Evolutionary conservation across 1,139 yeast genomes (phyloP), one percentile per base, ranked within the genome.

Genomic region (Kodamaea ohmeri): DNA sequence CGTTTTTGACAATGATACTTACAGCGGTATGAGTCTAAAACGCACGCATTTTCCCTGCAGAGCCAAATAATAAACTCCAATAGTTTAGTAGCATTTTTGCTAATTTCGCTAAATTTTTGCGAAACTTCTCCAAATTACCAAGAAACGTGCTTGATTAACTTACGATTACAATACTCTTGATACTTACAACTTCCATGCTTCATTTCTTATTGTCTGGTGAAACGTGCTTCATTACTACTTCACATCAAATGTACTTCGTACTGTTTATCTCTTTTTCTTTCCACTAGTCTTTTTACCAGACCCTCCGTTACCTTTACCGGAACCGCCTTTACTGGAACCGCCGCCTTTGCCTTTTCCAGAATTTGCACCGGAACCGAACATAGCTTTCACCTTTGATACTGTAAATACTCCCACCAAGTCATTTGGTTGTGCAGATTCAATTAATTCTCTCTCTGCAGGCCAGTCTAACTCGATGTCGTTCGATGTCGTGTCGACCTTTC

Each of bases 381-480:
- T 63, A 17, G 67, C 48, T 39, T 68, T 69, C 38, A 71, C 54
- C 43, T 70, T 70, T 25, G 61, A 55, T 11, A 67, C 73, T 1
- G 76, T 65, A 31, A 71, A 55, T 2, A 57, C 57, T 1, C 68
- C 63, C 24, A 69, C 56, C 37, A 67, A 48, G 37, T 71, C 77
- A 47, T 59, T 68, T 11, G 83, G 78, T 49, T 82, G 84, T 39
- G 82, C 56, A 0, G 67, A 56, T 41, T 77, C 77, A 32, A 88
- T 61, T 14, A 78, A 50, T 21, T 78, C 81, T 42, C 80, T 73
- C 50, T 83, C 94, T 24, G 65, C 67, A 13, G 80, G 81, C 95
- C 96, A 88, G 42, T 83, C 89, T 44, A 68, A 53, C 40, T 73
- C 77, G 18, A 70, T 61, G 47, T 84, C 92, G 13, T 60, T 53